Conservation (phyloP, 345 rosid species). For the Rhizophora apiculata region DNA sequence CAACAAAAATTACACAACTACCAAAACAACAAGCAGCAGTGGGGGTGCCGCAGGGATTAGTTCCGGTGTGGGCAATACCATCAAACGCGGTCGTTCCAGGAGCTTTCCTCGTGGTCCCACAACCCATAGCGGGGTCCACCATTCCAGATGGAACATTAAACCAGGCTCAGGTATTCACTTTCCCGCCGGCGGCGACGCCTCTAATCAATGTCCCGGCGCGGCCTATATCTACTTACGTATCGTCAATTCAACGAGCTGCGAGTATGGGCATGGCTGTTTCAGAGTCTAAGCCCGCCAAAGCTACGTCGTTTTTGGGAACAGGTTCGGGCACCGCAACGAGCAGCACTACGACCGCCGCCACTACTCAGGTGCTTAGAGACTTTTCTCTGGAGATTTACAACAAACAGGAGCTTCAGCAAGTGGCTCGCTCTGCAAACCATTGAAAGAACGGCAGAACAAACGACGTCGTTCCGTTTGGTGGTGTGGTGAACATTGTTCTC, state of each 20-base stretch:
- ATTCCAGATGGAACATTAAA: conserved; percentile 34
- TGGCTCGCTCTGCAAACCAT: conserved; percentile 53
- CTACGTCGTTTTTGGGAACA: conserved; percentile 52
- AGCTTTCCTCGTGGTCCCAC: conserved; percentile 62
- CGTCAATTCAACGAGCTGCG: conserved; percentile 48
- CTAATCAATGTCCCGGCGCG: conserved; percentile 43
- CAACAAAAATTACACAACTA: not conserved
- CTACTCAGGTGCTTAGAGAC: conserved; percentile 63
- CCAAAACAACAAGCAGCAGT: conserved; percentile 17
- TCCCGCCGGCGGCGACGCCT: conserved; percentile 51
- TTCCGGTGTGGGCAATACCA: conserved; percentile 85
- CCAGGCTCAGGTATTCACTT: conserved; percentile 55
- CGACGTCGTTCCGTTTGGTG: not conserved
- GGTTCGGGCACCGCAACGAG: conserved; percentile 41
- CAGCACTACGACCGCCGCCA: not conserved
- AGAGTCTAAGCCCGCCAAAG: conserved; percentile 29
- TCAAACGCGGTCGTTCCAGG: conserved; percentile 58
- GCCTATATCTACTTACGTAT: conserved; percentile 54
- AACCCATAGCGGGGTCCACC: conserved; percentile 18
- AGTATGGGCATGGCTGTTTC: conserved; percentile 25
- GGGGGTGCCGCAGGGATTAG: conserved; percentile 50
- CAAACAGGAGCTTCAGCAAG: conserved; percentile 64
- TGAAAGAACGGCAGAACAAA: conserved; percentile 11
- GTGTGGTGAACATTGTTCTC: not conserved
- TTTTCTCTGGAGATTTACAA: conserved; percentile 74